phyloP scores from a whole-genome alignment of 2,329 filamentous ascomycete species.

The Claviceps pazoutovae region DNA sequence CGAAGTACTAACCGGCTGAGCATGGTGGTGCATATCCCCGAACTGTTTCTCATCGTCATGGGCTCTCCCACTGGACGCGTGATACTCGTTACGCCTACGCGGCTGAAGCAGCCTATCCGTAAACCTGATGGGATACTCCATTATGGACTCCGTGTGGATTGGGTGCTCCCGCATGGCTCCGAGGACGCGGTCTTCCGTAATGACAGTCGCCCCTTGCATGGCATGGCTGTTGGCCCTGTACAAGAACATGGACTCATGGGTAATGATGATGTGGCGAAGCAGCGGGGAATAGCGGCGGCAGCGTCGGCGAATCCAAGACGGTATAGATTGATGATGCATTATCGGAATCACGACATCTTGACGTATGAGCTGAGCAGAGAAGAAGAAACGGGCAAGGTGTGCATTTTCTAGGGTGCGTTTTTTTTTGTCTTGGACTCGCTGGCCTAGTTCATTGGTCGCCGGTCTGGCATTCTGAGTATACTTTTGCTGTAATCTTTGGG shows the following conservation, averaged over 20 bases:
- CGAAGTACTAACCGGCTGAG: constrained; percentile 31
- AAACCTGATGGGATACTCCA: constrained; percentile 13
- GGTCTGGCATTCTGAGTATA: too few relatives aligned
- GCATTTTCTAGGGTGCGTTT: constrained; percentile 17
- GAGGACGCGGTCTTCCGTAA: constrained; percentile 32
- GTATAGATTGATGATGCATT: constrained; percentile 60
- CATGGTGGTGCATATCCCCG: constrained; percentile 50
- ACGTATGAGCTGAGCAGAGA: constrained; percentile 51
- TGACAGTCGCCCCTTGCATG: constrained; percentile 41
- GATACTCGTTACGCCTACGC: constrained; percentile 42
- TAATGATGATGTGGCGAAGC: constrained; percentile 4
- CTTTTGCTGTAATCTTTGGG: too few relatives aligned
- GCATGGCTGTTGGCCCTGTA: constrained; percentile 53
- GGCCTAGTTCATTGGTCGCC: too few relatives aligned
- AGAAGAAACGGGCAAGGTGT: constrained; percentile 20
- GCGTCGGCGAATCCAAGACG: constrained; percentile 24
- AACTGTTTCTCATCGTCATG: constrained; percentile 52
- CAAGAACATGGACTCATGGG: constrained; percentile 26
- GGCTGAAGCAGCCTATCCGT: constrained; percentile 14
- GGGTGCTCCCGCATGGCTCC: constrained; percentile 30
- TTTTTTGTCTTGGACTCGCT: too few relatives aligned
- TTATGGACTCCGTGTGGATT: constrained; percentile 39
- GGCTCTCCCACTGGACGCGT: constrained; percentile 55
- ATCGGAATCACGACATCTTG: constrained; percentile 53
- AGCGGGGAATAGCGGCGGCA: constrained; percentile 4